phyloP scores from a whole-genome alignment of 768 basidiomycete species.

The Trametes coccinea region DNA sequence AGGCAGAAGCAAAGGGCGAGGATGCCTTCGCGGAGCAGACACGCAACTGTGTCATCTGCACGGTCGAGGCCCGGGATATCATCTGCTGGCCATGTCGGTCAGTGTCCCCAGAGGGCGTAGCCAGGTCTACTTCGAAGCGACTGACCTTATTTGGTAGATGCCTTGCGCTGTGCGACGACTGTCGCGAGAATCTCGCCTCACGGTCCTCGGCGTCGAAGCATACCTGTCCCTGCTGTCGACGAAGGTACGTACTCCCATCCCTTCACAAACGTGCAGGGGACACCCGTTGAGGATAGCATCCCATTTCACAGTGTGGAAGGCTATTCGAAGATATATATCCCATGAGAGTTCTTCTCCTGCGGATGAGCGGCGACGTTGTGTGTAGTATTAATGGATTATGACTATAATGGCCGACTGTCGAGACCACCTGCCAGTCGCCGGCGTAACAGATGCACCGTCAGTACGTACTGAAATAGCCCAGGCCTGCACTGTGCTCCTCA shows the following conservation, averaged over 20 bases:
- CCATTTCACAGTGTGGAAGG: conserved; percentile 44
- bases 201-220: conserved; percentile 58
- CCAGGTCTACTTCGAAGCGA: neutral
- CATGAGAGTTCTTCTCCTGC: conserved; percentile 31
- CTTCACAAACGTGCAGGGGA: neutral
- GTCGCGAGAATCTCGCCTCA: conserved; percentile 59
- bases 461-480: too few species aligned
- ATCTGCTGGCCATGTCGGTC: conserved; percentile 89
- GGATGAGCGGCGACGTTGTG: neutral
- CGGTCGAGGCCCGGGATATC: conserved; percentile 62
- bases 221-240: conserved; percentile 66
- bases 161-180: conserved; percentile 65
- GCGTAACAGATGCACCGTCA: too few species aligned
- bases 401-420: neutral
- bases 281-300: neutral
- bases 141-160: conserved; percentile 30
- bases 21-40: conserved; percentile 30
- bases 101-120: neutral
- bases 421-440: too few species aligned
- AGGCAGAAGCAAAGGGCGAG: conserved; percentile 3
- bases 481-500: neutral
- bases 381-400: conserved; percentile 5
- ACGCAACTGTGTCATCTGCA: conserved; percentile 68
- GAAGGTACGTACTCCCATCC: conserved; percentile 35
- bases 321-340: conserved; percentile 63